Evolutionary conservation across 2,329 filamentous ascomycete genomes (phyloP).

Genomic region (Stemphylium beticola): DNA sequence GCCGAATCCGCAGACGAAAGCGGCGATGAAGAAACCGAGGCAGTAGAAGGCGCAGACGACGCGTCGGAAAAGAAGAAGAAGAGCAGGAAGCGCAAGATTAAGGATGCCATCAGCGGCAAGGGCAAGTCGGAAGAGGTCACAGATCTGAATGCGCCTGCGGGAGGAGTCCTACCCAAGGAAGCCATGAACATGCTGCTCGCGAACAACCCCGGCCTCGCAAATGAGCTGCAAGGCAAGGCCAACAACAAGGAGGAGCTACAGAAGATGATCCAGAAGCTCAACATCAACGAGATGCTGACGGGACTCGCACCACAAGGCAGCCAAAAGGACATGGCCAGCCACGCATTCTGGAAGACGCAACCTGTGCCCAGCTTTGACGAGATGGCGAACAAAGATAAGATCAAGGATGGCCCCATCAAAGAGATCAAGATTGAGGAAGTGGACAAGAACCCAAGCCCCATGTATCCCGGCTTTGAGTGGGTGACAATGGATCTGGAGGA

Average conservation of each 20-base stretch:
- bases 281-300: conserved; percentile 74
- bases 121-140: conserved; percentile 37
- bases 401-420: conserved; percentile 82
- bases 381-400: conserved; percentile 50
- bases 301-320: conserved; percentile 78
- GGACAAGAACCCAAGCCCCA: conserved; percentile 73
- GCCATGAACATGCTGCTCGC: conserved; percentile 47
- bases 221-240: conserved; percentile 42
- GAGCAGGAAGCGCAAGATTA: conserved; percentile 69
- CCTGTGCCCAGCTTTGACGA: conserved; percentile 82
- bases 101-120: conserved; percentile 50
- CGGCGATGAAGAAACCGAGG: conserved; percentile 42
- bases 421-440: conserved; percentile 79
- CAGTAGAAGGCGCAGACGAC: conserved; percentile 44
- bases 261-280: conserved; percentile 66
- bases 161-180: conserved; percentile 45
- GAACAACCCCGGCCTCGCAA: conserved; percentile 48
- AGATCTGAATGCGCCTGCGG: conserved; percentile 35
- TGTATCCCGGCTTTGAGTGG: conserved; percentile 89
- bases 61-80: conserved; percentile 67
- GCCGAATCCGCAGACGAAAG: conserved; percentile 42
- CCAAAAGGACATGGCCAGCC: conserved; percentile 96
- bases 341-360: conserved; percentile 99
- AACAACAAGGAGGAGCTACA: conserved; percentile 43
- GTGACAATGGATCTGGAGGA: conserved; percentile 84